Evolutionary conservation across 129 eudicot species (phyloP), one percentile per base, ranked within the genome.

Genomic region (Centrapalus pauciflorus): DNA sequence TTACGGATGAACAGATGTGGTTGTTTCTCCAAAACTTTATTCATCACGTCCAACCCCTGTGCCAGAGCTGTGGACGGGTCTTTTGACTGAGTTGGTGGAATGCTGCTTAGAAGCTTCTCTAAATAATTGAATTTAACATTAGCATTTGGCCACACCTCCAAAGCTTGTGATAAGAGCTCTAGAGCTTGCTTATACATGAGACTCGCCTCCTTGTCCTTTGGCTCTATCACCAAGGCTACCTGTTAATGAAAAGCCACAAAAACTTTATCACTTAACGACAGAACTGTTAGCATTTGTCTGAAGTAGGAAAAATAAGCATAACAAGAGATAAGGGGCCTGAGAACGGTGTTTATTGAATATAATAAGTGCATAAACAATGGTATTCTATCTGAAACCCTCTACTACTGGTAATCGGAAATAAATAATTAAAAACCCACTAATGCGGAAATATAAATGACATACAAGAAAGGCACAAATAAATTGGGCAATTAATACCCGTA

Each of bases 141-240:
- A 48, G 99, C 99, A 73, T 69, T 87, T 46, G 96, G 95, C 99
- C 99, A 94, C 74, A 94, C 99, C 64, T 94, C 99, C 79, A 94
- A 70, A 51, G 99, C 99, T 71, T 89, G 92, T 35, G 99, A 94
- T 57, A 94, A 76, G 67, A 94, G 93, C 49, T 89, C 99, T 76
- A 94, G 40, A 63, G 99, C 99, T 77, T 89, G 99, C 63, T 84
- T 94, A 68, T 94, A 94, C 96, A 94, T 89, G 12, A 85, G 80
- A 70, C 87, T 94, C 34, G 99, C 78, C 77, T 94, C 99, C 80
- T 89, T 89, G 77, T 94, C 99, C 74, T 89, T 94, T 1, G 99
- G 96, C 72, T 94, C 99, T 76, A 94, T 94, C 74, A 94, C 99
- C 79, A 94, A 81, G 14, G 99, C 96, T 30, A 94, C 99, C 99